Evolutionary conservation across 495 filamentous ascomycete genomes (phyloP).

Genomic region (Penicillium macrosclerotiorum): DNA sequence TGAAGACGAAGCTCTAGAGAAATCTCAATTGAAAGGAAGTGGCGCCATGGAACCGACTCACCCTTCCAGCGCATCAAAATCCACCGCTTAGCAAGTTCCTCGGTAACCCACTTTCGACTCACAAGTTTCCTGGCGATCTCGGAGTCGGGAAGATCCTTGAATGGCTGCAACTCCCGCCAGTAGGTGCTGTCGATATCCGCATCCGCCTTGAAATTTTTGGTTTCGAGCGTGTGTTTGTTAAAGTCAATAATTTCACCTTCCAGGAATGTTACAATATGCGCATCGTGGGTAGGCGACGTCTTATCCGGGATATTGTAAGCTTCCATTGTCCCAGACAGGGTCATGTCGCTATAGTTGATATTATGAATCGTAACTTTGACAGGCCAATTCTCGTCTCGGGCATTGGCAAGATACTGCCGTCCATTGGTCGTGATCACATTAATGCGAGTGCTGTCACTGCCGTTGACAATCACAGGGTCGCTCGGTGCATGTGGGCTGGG

Average conservation of each 20-base stretch:
- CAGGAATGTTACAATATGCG: constrained; percentile 68
- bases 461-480: constrained; percentile 42
- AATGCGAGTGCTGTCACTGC: constrained; percentile 33
- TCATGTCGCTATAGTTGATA: constrained; percentile 62
- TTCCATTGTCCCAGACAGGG: constrained; percentile 74
- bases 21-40: too few species aligned
- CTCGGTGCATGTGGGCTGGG: constrained; percentile 24
- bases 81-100: constrained; percentile 56
- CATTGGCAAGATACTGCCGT: constrained; percentile 39
- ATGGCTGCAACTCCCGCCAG: constrained; percentile 70
- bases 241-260: constrained; percentile 81
- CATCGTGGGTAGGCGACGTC: constrained; percentile 50
- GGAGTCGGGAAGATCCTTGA: constrained; percentile 55
- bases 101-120: constrained; percentile 54
- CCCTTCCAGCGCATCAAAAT: constrained; percentile 80
- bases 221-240: constrained; percentile 63
- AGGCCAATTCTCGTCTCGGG: constrained; percentile 63
- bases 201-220: constrained; percentile 62
- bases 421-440: constrained; percentile 31
- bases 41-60: too few species aligned
- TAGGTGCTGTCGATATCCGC: constrained; percentile 63
- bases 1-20: too few species aligned
- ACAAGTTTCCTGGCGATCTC: constrained; percentile 58
- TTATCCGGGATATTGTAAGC: constrained; percentile 71
- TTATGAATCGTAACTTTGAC: constrained; percentile 71